Percentiles rank a stretch among this genome's conserved stretches.
Evolutionary conservation across 768 basidiomycete species (phyloP).

Genomic region (Tubosaeta sp.): DNA sequence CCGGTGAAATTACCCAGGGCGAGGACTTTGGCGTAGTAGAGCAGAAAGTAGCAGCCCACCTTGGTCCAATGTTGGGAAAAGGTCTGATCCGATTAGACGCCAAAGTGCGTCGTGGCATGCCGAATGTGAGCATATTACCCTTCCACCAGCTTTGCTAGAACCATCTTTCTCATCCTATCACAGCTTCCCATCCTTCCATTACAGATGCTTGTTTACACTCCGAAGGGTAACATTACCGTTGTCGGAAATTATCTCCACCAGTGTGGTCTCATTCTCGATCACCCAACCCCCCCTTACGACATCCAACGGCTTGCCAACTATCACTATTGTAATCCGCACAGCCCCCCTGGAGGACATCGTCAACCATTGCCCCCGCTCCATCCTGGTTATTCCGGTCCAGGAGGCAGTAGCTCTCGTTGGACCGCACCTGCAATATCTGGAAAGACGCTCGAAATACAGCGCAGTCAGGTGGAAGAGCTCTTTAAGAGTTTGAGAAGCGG

Average conservation of each 20-base stretch:
- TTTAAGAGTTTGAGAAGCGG: constrained; percentile 87
- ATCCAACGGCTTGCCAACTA: constrained; percentile 52
- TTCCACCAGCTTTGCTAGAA: constrained; percentile 13
- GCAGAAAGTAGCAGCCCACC: constrained; percentile 72
- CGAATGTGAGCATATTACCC: constrained; percentile 47
- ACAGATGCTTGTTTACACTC: constrained; percentile 87
- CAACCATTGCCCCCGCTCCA: constrained; percentile 39
- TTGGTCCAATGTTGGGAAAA: constrained; percentile 83
- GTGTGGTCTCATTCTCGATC: constrained; percentile 68
- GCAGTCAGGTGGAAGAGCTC: constrained; percentile 90
- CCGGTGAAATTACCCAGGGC: constrained; percentile 52
- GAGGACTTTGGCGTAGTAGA: constrained; percentile 83
- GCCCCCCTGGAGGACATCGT: constrained; percentile 64
- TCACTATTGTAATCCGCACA: constrained; percentile 88
- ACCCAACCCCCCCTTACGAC: constrained; percentile 71
- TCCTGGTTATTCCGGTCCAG: constrained; percentile 38
- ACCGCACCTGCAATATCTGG: constrained; percentile 50
- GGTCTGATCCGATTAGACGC: constrained; percentile 80
- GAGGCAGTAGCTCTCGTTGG: constrained; percentile 47
- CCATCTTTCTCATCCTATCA: constrained; percentile 15
- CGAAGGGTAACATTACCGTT: constrained; percentile 85
- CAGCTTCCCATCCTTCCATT: constrained; percentile 81
- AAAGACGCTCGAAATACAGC: constrained; percentile 87
- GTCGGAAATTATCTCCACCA: constrained; percentile 74
- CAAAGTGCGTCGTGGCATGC: constrained; percentile 61